Evolutionary conservation across 2,329 filamentous ascomycete genomes (phyloP).

Genomic region (Lizonia empirigonia): DNA sequence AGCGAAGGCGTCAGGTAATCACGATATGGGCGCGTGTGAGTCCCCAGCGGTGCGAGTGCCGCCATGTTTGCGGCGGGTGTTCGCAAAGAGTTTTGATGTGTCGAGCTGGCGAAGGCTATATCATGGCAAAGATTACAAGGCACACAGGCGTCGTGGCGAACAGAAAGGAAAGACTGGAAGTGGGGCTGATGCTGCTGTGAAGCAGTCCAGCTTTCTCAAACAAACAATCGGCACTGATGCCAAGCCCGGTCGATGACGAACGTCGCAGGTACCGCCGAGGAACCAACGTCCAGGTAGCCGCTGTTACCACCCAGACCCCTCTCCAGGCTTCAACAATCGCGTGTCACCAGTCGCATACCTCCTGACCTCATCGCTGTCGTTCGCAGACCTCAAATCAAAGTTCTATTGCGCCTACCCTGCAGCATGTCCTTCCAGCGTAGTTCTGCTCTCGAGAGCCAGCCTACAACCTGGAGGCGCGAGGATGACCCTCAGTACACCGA

Average conservation of each 20-base stretch:
- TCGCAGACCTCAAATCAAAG: background rate
- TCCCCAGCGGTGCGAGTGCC: constrained; percentile 25
- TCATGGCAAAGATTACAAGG: constrained; percentile 27
- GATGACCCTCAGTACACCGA: constrained; percentile 81
- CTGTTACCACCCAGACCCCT: constrained; percentile 12
- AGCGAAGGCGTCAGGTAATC: constrained; percentile 89
- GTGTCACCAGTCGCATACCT: constrained; percentile 12
- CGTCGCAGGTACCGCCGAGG: constrained; percentile 28
- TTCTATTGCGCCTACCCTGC: background rate
- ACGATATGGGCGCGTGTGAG: constrained; percentile 72
- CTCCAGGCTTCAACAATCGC: constrained; percentile 12
- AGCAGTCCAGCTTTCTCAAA: constrained; percentile 30
- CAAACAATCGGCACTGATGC: constrained; percentile 28
- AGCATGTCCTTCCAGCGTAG: constrained; percentile 91
- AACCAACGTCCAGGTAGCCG: constrained; percentile 36
- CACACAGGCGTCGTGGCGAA: constrained; percentile 14
- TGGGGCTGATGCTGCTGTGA: constrained; percentile 12
- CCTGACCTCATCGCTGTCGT: background rate
- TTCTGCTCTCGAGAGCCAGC: constrained; percentile 80
- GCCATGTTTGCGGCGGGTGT: constrained; percentile 38
- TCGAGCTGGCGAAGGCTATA: constrained; percentile 16
- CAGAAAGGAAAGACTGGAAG: constrained; percentile 11
- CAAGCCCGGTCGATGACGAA: constrained; percentile 18
- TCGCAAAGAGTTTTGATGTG: background rate
- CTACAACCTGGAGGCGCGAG: constrained; percentile 68